Evolutionary conservation across 2,329 filamentous ascomycete genomes (phyloP).

Genomic region (Alternaria postmessia): DNA sequence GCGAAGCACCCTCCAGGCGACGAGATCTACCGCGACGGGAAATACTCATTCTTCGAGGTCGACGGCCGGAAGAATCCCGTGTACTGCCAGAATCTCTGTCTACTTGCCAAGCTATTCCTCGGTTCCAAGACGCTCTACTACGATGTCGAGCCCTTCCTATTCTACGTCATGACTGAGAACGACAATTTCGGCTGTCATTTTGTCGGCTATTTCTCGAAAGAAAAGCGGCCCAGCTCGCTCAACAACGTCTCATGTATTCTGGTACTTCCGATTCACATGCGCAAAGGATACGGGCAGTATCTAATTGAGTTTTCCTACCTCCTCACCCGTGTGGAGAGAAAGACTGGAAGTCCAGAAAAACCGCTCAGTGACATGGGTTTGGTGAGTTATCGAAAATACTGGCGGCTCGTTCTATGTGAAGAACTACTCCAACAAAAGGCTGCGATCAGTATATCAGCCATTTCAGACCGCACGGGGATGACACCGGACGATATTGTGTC

Average conservation of each 20-base stretch:
- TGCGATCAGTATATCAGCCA: conserved; percentile 66
- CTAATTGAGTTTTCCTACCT: conserved; percentile 99
- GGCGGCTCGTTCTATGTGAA: conserved; percentile 87
- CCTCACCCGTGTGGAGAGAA: conserved; percentile 88
- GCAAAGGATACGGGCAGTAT: conserved; percentile 95
- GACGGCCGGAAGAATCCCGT: conserved; percentile 96
- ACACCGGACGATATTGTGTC: conserved; percentile 96
- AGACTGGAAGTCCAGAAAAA: conserved; percentile 96
- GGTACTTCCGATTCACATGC: conserved; percentile 93
- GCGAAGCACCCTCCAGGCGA: conserved; percentile 97
- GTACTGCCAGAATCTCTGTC: conserved; percentile 98
- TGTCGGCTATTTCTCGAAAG: conserved; percentile 99
- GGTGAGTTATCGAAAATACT: conserved; percentile 97
- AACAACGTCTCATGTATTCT: conserved; percentile 99
- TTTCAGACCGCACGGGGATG: conserved; percentile 91
- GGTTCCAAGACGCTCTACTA: conserved; percentile 99
- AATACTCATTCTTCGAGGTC: conserved; percentile 95
- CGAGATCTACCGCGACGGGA: conserved; percentile 92
- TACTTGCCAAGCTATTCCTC: conserved; percentile 95
- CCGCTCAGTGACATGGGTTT: conserved; percentile 97
- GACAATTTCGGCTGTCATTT: conserved; percentile 93
- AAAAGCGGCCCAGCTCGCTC: conserved; percentile 91
- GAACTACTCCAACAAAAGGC: conserved; percentile 74
- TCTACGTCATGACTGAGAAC: conserved; percentile 96
- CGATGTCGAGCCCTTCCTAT: conserved; percentile 95